Base-by-base conservation (phyloP, 2,329 filamentous ascomycete genomes). In the Verticillium longisporum region DNA sequence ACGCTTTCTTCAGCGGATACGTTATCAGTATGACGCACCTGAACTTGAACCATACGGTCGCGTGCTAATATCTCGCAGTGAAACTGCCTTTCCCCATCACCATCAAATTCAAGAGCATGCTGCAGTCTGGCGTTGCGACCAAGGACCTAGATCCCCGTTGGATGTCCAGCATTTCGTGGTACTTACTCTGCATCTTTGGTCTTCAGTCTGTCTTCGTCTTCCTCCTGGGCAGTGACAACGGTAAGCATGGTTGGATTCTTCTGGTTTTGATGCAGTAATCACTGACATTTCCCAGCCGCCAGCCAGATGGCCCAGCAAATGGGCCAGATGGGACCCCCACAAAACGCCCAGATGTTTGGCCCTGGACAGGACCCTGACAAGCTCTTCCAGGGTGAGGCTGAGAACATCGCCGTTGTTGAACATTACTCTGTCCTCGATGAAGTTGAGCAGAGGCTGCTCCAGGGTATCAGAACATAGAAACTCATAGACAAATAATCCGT, bases 101-200 rank as follows among this genome's bases (percentile, higher is more conserved):
- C 36, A 93, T 97, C 75, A 96, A 97, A 75, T 99, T 99, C 84
- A 99, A 99, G 83, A 95, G 92, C 68, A 99, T 99, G 95, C 83
- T 99, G 59, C 95, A 99, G 78, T 94, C 94, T 53, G 95, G 95
- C 69, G 94, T 99, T 55, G 92, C 92, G 65, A 99, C 96, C 32
- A 89, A 88, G 70, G 95, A 99, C 73, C 88, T 99, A 79, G 96
- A 99, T 72, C 95, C 97, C 11, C 86, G 94, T 76, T 99, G 95
- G 95, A 97, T 99, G 77, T 97, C 93, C 1, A 97, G 92, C 76
- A 88, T 99, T 75, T 97, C 92, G 63, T 99, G 95, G 93, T 99
- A 99, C 80, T 98, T 99, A 73, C 79, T 99, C 67, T 98, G 96
- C 71, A 88, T 99, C 65, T 98, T 99, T 73, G 95, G 96, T 56